Evolutionary conservation across 208 protist genomes (phyloP).

Genomic region (Zelonia costaricensis): DNA sequence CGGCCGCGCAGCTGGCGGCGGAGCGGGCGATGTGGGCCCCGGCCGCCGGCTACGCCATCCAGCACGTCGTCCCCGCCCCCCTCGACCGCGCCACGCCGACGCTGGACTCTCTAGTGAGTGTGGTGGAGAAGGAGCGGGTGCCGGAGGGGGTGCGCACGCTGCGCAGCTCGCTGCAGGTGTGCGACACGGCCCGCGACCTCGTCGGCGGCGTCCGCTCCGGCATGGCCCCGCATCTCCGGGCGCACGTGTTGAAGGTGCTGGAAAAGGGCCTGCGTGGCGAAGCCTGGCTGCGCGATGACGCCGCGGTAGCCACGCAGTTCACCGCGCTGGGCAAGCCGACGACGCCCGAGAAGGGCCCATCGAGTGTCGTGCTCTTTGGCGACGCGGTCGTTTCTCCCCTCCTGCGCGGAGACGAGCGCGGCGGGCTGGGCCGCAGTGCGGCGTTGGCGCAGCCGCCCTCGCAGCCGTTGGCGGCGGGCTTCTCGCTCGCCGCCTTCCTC

Average conservation of each 20-base stretch:
- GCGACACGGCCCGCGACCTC: constrained; percentile 44
- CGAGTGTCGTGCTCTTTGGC: constrained; percentile 27
- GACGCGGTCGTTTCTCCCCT: not conserved
- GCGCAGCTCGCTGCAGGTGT: constrained; percentile 49
- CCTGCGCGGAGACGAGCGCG: not conserved
- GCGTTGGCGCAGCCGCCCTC: not conserved
- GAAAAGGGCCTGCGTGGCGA: constrained; percentile 47
- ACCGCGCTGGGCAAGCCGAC: constrained; percentile 19
- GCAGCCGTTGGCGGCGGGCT: not conserved
- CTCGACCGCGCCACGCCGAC: constrained; percentile 1
- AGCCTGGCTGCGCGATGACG: constrained; percentile 26
- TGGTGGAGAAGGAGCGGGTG: constrained; percentile 32
- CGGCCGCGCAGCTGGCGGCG: constrained; percentile 26
- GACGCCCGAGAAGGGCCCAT: constrained; percentile 19
- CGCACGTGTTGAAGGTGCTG: constrained; percentile 41
- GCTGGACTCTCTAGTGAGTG: constrained; percentile 22
- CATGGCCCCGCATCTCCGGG: constrained; percentile 50
- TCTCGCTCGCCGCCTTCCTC: constrained; percentile 26
- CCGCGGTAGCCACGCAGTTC: constrained; percentile 5
- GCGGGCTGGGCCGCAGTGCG: not conserved
- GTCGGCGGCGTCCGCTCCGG: constrained; percentile 53
- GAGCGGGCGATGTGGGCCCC: constrained; percentile 36
- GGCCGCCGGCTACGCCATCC: constrained; percentile 34
- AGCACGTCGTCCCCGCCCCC: constrained; percentile 37
- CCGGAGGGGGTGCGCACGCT: constrained; percentile 40